Evolutionary conservation across 176 grass and related monocot genomes (phyloP), one percentile per base, ranked within the genome.

Genomic region (Leersia perrieri): DNA sequence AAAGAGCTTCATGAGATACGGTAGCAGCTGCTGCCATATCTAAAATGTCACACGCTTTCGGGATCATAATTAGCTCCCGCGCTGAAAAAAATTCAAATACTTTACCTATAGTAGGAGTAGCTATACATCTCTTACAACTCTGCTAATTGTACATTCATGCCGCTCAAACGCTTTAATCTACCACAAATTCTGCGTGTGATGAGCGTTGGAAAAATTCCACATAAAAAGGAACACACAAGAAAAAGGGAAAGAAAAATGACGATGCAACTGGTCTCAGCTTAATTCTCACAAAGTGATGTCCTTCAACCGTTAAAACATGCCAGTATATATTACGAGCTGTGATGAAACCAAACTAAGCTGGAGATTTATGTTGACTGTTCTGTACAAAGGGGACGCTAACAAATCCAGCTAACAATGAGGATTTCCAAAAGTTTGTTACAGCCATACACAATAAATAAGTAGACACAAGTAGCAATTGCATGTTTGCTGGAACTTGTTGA

Each of bases 351-450:
- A 30, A 15, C 61, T 14, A 63, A 26, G 61, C 61, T 58, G 53
- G 53, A 58, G 53, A 58, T 49, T 49, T 10, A 44, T 22, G 53
- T 23, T 23, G 53, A 63, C 28, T 63, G 29, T 63, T 30, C 61
- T 32, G 28, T 63, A 63, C 61, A 63, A 51, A 36, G 6, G 53
- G 26, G 26, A 32, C 45, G 23, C 41, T 79, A 38, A 15, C 25
- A 78, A 69, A 71, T 81, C 36, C 41, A 25, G 36, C 53, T 47
- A 64, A 64, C 55, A 15, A 30, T 12, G 36, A 61, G 55, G 28
- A 49, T 35, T 73, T 73, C 38, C 22, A 82, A 33, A 65, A 75
- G 36, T n/a, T n/a, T n/a, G n/a, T n/a, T 75, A 75, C 31, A 75
- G 66, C 29, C 60, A 66, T 61, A 53, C 2, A 29, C 30, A 83